Conservation (phyloP, 352 stramenopile species). For the Pythium monospermum region DNA sequence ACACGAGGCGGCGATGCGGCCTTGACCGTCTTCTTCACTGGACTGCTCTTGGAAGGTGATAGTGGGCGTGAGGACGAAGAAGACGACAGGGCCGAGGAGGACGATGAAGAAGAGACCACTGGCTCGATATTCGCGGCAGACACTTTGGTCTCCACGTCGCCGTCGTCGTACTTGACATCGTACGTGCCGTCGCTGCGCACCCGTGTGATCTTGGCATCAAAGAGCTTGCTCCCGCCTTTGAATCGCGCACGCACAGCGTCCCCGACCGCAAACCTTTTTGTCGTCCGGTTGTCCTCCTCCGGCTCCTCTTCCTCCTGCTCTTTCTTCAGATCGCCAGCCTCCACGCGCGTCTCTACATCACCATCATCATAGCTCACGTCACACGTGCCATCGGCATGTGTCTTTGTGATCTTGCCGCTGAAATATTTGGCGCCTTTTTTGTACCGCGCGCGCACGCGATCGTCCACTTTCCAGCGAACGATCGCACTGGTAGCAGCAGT, state of each 20-base stretch:
- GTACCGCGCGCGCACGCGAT: conserved; percentile 25
- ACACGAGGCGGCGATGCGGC: background rate
- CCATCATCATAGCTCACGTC: conserved; percentile 70
- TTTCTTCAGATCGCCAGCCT: background rate
- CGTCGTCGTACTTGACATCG: conserved; percentile 64
- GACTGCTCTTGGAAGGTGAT: background rate
- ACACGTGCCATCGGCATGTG: conserved; percentile 53
- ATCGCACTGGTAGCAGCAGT: background rate
- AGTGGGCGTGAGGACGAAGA: background rate
- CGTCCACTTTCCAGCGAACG: conserved; percentile 28
- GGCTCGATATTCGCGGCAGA: conserved; percentile 22
- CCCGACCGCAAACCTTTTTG: conserved; percentile 17
- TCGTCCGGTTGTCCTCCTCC: conserved; percentile 1
- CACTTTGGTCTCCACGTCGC: conserved; percentile 39
- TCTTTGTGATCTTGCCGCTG: conserved; percentile 39
- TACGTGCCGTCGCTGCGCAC: conserved; percentile 57
- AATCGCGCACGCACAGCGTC: conserved; percentile 53
- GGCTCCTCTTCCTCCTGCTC: conserved; percentile 44
- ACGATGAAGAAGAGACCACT: background rate
- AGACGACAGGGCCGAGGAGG: background rate
- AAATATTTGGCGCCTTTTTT: conserved; percentile 46
- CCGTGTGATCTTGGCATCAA: conserved; percentile 50
- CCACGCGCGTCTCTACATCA: conserved; percentile 35
- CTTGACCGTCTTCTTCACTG: conserved; percentile 9
- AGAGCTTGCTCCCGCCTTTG: conserved; percentile 69